Conservation (phyloP, 345 rosid genomes). For the Syzygium grande region DNA sequence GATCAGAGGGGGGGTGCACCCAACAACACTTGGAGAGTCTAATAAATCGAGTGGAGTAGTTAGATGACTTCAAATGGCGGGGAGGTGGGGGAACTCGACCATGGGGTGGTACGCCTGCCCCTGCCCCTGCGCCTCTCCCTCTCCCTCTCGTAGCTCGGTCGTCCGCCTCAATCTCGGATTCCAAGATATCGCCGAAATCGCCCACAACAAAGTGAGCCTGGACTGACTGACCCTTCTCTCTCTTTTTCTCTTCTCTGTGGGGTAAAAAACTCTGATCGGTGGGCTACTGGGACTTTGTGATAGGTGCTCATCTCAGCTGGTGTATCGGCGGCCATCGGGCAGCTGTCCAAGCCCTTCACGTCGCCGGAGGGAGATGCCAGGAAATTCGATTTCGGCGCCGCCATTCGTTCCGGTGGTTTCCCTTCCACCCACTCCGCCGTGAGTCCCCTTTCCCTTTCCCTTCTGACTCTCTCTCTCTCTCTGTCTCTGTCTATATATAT, state of each 20-base stretch:
- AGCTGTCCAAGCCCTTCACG: constrained; percentile 80
- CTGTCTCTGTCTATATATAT: too few relatives aligned
- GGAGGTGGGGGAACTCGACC: background rate
- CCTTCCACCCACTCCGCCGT: constrained; percentile 93
- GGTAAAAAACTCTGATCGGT: too few relatives aligned
- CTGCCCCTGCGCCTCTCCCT: background rate
- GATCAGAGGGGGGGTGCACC: background rate
- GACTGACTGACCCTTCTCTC: background rate
- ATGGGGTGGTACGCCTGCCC: background rate
- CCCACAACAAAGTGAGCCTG: constrained; percentile 57
- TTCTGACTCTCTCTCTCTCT: too few relatives aligned
- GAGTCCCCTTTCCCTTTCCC: background rate
- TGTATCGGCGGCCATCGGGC: constrained; percentile 69
- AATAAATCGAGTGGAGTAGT: background rate
- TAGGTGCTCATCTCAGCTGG: constrained; percentile 79
- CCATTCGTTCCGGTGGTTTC: constrained; percentile 78
- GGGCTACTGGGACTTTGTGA: background rate
- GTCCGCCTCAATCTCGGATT: constrained; percentile 27
- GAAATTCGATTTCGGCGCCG: constrained; percentile 47
- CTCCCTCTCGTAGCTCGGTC: background rate
- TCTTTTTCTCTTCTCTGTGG: too few relatives aligned
- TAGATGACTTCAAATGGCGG: background rate
- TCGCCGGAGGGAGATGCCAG: constrained; percentile 42
- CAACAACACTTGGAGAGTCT: background rate
- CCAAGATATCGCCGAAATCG: constrained; percentile 47